phyloP scores from a whole-genome alignment of 2,329 filamentous ascomycete species.

The Truncatella angustata region DNA sequence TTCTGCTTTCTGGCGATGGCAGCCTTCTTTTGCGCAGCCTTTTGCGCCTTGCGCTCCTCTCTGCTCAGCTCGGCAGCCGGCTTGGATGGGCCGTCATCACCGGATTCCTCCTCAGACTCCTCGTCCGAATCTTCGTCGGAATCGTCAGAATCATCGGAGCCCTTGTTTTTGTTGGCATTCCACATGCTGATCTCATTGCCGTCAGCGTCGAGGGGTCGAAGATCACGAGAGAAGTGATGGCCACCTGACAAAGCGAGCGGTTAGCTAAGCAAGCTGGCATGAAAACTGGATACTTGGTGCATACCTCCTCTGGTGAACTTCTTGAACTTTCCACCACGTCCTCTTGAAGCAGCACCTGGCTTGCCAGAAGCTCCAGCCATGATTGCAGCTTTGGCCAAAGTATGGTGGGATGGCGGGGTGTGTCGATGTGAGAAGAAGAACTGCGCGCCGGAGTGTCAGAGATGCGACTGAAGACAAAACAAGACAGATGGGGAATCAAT shows the following conservation, averaged over 20 bases:
- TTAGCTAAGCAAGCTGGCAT: slow-evolving; percentile 1
- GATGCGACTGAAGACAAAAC: too few relatives aligned
- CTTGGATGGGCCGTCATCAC: slow-evolving; percentile 43
- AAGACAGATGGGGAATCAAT: too few relatives aligned
- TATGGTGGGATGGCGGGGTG: slow-evolving; percentile 7
- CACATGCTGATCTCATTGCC: slow-evolving; percentile 90
- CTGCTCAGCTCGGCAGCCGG: slow-evolving; percentile 63
- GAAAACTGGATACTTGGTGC: slow-evolving; percentile 25
- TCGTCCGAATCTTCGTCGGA: slow-evolving; percentile 51
- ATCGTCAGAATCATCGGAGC: slow-evolving; percentile 43
- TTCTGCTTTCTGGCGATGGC: slow-evolving; percentile 76
- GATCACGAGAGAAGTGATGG: slow-evolving; percentile 91
- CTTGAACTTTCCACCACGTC: slow-evolving; percentile 89
- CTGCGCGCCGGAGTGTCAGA: too few relatives aligned
- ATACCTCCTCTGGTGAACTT: slow-evolving; percentile 90
- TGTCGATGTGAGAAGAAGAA: too few relatives aligned
- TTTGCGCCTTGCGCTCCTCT: slow-evolving; percentile 82
- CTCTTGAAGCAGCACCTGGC: slow-evolving; percentile 58
- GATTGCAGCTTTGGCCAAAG: slow-evolving; percentile 8
- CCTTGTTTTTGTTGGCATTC: slow-evolving; percentile 56
- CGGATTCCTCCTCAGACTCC: slow-evolving; percentile 48
- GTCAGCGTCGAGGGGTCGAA: slow-evolving; percentile 83
- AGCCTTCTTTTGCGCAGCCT: slow-evolving; percentile 88
- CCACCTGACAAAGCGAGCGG: slow-evolving; percentile 58
- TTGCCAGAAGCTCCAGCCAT: slow-evolving; percentile 40